A percentile compares a stretch with the other conserved stretches of the same genome.
Conservation (phyloP, 2,329 filamentous ascomycete genomes). For the Corinectria fuckeliana region DNA sequence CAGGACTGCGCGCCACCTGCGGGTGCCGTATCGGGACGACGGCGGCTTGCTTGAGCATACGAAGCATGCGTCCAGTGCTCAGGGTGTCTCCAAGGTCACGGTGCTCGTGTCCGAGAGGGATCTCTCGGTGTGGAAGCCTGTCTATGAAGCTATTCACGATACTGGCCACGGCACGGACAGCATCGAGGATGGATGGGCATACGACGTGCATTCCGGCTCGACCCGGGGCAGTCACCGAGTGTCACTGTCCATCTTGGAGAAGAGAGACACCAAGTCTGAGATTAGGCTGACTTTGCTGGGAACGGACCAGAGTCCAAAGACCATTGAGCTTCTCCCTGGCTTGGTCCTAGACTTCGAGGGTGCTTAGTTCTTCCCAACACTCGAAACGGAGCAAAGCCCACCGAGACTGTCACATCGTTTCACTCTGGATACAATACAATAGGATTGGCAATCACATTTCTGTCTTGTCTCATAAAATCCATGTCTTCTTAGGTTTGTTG, state of each 20-base stretch:
- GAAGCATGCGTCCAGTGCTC: slow-evolving; percentile 57
- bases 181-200: slow-evolving; percentile 22
- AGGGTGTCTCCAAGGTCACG: slow-evolving; percentile 56
- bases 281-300: slow-evolving; percentile 33
- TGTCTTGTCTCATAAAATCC: too few species aligned
- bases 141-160: slow-evolving; percentile 41
- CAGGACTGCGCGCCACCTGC: slow-evolving; percentile 59
- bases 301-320: slow-evolving; percentile 30
- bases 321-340: slow-evolving; percentile 31
- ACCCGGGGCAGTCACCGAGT: slow-evolving; percentile 25
- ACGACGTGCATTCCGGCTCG: slow-evolving; percentile 23
- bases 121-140: slow-evolving; percentile 19
- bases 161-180: not conserved
- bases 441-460: too few species aligned
- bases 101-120: slow-evolving; percentile 42
- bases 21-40: slow-evolving; percentile 55
- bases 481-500: too few species aligned
- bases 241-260: slow-evolving; percentile 9
- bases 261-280: slow-evolving; percentile 14
- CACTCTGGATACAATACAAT: too few species aligned
- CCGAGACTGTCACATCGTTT: not conserved
- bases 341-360: slow-evolving; percentile 31
- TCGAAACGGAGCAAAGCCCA: not conserved
- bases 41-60: slow-evolving; percentile 29
- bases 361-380: not conserved